A percentile compares a stretch with the other conserved stretches of the same genome.
Conservation (phyloP, 2,329 filamentous ascomycete genomes). For the Aspergillus japonicus region DNA sequence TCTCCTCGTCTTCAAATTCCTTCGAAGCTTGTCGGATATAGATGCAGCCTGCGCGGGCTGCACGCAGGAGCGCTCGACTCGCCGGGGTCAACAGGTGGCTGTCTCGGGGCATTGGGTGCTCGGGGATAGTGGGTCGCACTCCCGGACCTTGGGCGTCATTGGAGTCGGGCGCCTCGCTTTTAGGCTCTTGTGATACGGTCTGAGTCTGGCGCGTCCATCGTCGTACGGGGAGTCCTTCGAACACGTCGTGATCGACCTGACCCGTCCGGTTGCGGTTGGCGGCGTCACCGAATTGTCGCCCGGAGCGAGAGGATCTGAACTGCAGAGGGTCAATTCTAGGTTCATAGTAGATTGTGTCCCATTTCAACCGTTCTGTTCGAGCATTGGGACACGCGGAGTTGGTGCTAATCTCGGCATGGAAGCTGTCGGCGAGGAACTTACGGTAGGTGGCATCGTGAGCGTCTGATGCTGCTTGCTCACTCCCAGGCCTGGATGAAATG, state of each 20-base stretch:
- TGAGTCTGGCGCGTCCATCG: slow-evolving; percentile 80
- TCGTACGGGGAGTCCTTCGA: slow-evolving; percentile 77
- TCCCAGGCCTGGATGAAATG: slow-evolving; percentile 8
- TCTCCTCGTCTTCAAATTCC: slow-evolving; percentile 37
- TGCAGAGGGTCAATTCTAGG: slow-evolving; percentile 29
- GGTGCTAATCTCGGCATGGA: not conserved
- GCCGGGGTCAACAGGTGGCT: slow-evolving; percentile 72
- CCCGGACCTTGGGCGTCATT: slow-evolving; percentile 24
- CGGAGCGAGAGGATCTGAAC: slow-evolving; percentile 58
- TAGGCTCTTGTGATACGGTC: slow-evolving; percentile 64
- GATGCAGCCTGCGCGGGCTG: slow-evolving; percentile 72
- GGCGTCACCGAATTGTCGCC: slow-evolving; percentile 54
- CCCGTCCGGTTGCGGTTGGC: slow-evolving; percentile 41
- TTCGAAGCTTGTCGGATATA: slow-evolving; percentile 66
- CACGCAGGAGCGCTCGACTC: slow-evolving; percentile 78
- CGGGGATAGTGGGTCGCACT: slow-evolving; percentile 53
- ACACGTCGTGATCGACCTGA: slow-evolving; percentile 64
- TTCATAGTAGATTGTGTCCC: not conserved
- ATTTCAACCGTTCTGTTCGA: not conserved
- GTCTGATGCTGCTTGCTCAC: slow-evolving; percentile 10
- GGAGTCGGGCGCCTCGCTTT: slow-evolving; percentile 57
- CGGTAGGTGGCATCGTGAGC: slow-evolving; percentile 36
- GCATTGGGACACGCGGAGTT: not conserved
- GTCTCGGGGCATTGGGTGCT: slow-evolving; percentile 86
- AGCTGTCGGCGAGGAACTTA: slow-evolving; percentile 25